Evolutionary conservation across 1,284 basidiomycete genomes (phyloP).

Genomic region (Schizophyllum amplum): DNA sequence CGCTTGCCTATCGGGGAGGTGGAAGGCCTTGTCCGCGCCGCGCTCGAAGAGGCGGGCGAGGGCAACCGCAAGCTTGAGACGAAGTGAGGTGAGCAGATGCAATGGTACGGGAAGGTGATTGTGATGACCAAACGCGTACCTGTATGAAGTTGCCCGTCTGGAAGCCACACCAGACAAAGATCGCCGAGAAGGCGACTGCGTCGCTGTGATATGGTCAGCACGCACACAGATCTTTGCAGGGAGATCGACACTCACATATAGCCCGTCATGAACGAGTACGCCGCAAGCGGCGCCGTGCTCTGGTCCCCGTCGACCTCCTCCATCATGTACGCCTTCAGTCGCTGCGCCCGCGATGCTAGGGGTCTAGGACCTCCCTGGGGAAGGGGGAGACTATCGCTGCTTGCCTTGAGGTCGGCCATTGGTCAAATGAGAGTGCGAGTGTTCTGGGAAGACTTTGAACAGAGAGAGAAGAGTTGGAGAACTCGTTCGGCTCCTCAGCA

Average conservation of each 20-base stretch:
- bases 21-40: slow-evolving; percentile 51
- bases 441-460: too few relatives aligned
- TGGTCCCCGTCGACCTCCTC: slow-evolving; percentile 15
- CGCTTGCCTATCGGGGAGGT: slow-evolving; percentile 75
- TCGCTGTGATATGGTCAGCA: slow-evolving; percentile 5
- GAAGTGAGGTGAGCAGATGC: slow-evolving; percentile 2
- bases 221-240: background rate
- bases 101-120: background rate
- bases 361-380: background rate
- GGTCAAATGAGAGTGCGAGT: background rate
- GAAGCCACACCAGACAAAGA: slow-evolving; percentile 20
- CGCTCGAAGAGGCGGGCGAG: slow-evolving; percentile 50
- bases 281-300: slow-evolving; percentile 14
- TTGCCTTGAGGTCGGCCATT: background rate
- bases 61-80: slow-evolving; percentile 24
- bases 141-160: slow-evolving; percentile 20
- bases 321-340: slow-evolving; percentile 1
- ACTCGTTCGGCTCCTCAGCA: background rate
- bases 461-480: background rate
- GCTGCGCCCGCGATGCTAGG: background rate
- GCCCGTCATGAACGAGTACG: slow-evolving; percentile 21
- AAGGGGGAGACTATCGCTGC: background rate
- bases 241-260: slow-evolving; percentile 15
- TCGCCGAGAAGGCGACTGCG: slow-evolving; percentile 15
- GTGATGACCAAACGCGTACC: too few relatives aligned